Evolutionary conservation across 2,329 filamentous ascomycete genomes (phyloP), one percentile per base, ranked within the genome.

Genomic region (Verticillium albo-atrum): DNA sequence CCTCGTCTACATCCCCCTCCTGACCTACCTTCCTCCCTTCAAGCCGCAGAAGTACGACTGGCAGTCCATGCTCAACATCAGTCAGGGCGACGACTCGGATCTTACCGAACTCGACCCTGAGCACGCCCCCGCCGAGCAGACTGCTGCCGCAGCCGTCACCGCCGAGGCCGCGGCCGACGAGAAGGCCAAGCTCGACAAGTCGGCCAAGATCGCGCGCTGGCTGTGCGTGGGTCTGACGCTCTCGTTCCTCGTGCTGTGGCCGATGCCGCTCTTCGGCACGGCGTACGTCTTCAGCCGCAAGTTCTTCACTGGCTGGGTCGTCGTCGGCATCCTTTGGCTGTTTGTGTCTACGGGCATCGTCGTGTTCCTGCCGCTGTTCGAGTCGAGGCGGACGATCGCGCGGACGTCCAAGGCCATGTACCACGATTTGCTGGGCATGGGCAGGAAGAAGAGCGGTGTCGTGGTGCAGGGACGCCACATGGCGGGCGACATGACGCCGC

Each of bases 231-330:
- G 82, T 63, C 79, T 91, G 69, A 87, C 88, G 0, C 61, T 91
- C 1, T 77, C 82, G 0, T 56, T 71, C 50, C 59, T 68, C 7
- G 62, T 70, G n/a, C 59, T 71, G 0, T 71, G 69, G 69, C 69
- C 69, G 2, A 67, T 71, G 59, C 69, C 69, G 3, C 62, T 71
- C 59, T 71, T 69, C 42, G 69, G 65, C 10, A 67, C 63, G 3
- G 64, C 63, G 23, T 71, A 70, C 60, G 63, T 71, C 7, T 71
- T 70, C 52, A 67, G 66, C 54, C 66, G 66, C 55, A 23, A 63
- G 1, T 92, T 92, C 77, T 92, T 92, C 70, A 89, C 88, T 0
- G 89, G 88, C 10, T 91, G 89, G 89, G 82, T 90, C 9, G 78
- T 84, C 2, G 84, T 89, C 1, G 87, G 87, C 1, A 88, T 92